These are phyloP conservation scores for Mortierella sp. DNA, from an alignment of 371 early-diverging fungal genomes.

Conservation along the genomic window DNA sequence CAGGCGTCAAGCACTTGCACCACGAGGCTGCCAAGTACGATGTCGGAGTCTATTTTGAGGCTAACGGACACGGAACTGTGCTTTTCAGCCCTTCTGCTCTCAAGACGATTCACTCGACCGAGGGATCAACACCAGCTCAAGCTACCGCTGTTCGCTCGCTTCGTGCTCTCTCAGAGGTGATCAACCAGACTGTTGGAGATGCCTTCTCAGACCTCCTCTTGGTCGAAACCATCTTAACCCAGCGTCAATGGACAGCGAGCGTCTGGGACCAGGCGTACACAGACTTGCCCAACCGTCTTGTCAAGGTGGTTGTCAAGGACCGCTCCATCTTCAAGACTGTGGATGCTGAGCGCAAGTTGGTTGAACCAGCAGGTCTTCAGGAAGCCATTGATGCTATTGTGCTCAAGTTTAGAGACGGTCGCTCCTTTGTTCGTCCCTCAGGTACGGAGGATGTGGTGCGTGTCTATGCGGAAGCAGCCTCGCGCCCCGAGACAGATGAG, in stretches of 20 bases:
- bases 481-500: conserved; percentile 84
- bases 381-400: conserved; percentile 86
- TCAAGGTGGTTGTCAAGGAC: conserved; percentile 94
- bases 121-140: conserved; percentile 82
- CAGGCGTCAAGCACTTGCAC: conserved; percentile 99
- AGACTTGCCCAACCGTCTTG: conserved; percentile 93
- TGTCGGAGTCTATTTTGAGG: conserved; percentile 99
- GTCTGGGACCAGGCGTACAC: conserved; percentile 96
- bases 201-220: conserved; percentile 97
- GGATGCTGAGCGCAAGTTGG: conserved; percentile 94
- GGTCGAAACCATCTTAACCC: conserved; percentile 92
- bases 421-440: conserved; percentile 98
- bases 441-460: conserved; percentile 99
- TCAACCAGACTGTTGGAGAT: conserved; percentile 99
- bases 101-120: conserved; percentile 75
- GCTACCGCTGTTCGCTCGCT: conserved; percentile 81
- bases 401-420: conserved; percentile 82
- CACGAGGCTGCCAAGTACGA: conserved; percentile 97
- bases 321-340: conserved; percentile 92
- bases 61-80: conserved; percentile 99
- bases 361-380: conserved; percentile 92
- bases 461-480: conserved; percentile 98
- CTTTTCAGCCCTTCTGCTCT: conserved; percentile 90
- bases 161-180: conserved; percentile 86
- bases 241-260: conserved; percentile 80